phyloP scores from a whole-genome alignment of 148 eudicot species.

The Rhododendron molle region DNA sequence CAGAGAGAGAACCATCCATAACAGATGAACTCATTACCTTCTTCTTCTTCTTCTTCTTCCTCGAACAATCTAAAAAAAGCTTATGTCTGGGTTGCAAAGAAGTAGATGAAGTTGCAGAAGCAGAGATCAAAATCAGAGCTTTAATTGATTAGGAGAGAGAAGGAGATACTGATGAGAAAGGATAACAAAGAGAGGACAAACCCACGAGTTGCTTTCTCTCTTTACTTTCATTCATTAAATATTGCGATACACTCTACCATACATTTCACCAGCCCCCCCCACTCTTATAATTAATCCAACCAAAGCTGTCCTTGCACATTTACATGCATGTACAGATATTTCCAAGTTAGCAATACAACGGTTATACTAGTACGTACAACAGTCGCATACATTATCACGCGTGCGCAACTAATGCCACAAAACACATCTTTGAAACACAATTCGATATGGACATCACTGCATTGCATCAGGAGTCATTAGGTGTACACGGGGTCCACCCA shows the following conservation, averaged over 20 bases:
- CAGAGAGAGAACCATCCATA: conserved; percentile 21
- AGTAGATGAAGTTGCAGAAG: conserved; percentile 19
- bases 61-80: background rate
- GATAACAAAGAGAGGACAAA: conserved; percentile 22
- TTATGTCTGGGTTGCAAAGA: background rate
- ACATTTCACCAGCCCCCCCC: conserved; percentile 16
- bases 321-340: background rate
- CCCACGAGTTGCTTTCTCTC: conserved; percentile 29
- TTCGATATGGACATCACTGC: no score
- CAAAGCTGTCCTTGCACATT: background rate
- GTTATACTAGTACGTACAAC: background rate
- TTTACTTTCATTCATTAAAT: conserved; percentile 26
- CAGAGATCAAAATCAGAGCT: background rate
- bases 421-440: no score
- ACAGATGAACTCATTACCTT: background rate
- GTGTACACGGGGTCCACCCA: no score
- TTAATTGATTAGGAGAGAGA: conserved; percentile 31
- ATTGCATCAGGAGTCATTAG: no score
- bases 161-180: conserved; percentile 1
- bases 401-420: no score
- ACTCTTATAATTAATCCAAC: background rate
- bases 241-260: background rate
- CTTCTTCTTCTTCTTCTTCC: background rate
- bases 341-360: background rate
- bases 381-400: background rate